Base-by-base conservation (phyloP, 2,329 filamentous ascomycete genomes). In the Microsporum canis region DNA sequence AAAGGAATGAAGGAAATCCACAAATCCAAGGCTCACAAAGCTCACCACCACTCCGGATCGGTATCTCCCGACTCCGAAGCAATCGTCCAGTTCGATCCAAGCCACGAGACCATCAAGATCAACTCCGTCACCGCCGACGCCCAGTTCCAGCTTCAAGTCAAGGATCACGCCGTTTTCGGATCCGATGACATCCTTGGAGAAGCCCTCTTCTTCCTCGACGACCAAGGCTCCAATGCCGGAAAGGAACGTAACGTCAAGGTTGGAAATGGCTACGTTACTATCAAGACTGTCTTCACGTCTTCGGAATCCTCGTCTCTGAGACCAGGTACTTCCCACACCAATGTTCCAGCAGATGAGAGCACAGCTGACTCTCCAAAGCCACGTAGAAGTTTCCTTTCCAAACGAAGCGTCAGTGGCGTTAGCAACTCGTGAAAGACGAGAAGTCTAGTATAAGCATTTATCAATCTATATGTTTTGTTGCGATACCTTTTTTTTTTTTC, bases 21-120 rank as follows among this genome's bases (percentile, higher is more conserved):
- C 76, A 96, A 97, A 79, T 96, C 91, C 27, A 95, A 96, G 72
- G 88, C 94, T 65, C 83, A 88, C 77, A 96, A 96, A 73, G 82
- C 86, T 0, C 76, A 82, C 2, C 78, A 38, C 27, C 58, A 47
- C 17, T 60, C 61, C 2, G 57, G 56, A 39, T 33, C 64, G 1
- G 47, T 60, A 8, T 57, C 59, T 10, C 45, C 63, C 29, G 49
- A 53, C 14, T 38, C 57, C 12, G 62, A 77, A 0, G 89, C 88
- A 1, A 76, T 80, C 2, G 82, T 89, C 63, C 80, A 78, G 17
- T 95, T 85, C 72, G 86, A 90, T 65, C 71, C 77, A 6, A 77
- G 80, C 57, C 74, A 77, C 64, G 89, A 95, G 72, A 85, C 84
- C 0, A 92, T 94, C 79, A 91, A 86, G 69, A 80, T 88, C 27